Conservation (phyloP, 2,329 filamentous ascomycete genomes). For the Venturia carpophila region DNA sequence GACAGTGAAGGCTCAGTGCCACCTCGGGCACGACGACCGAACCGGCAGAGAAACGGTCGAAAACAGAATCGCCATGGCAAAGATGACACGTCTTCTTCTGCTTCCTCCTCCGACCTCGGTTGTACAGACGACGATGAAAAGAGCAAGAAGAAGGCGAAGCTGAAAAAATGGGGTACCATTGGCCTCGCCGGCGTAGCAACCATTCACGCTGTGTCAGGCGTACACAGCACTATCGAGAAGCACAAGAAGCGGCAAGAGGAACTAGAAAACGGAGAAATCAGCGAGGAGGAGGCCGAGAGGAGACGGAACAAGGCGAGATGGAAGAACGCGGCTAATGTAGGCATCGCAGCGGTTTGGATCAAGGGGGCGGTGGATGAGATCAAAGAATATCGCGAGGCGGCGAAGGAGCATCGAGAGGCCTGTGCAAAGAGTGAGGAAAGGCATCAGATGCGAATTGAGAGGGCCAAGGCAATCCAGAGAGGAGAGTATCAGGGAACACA, state of each 20-base stretch:
- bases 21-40: not conserved
- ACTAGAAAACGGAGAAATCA: conserved; percentile 7
- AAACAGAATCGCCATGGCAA: not conserved
- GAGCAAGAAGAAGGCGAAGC: conserved; percentile 12
- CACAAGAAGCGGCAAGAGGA: not conserved
- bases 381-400: conserved; percentile 13
- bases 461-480: not conserved
- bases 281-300: conserved; percentile 12
- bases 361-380: conserved; percentile 9
- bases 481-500: conserved; percentile 9
- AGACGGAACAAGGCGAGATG: not conserved
- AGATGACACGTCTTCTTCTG: conserved; percentile 8
- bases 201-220: conserved; percentile 9
- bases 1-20: conserved; percentile 12
- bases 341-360: conserved; percentile 10
- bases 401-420: not conserved
- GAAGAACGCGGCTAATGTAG: conserved; percentile 10
- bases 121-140: conserved; percentile 15
- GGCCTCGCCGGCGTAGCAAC: conserved; percentile 12
- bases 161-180: conserved; percentile 13
- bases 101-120: conserved; percentile 10
- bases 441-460: conserved; percentile 10
- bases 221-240: conserved; percentile 11
- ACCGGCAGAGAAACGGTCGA: not conserved
- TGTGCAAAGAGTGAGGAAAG: conserved; percentile 3